A percentile compares a stretch with the other conserved stretches of the same genome.
phyloP scores from a whole-genome alignment of 805 yeast genomes.

The Yamadazyma tumulicola region DNA sequence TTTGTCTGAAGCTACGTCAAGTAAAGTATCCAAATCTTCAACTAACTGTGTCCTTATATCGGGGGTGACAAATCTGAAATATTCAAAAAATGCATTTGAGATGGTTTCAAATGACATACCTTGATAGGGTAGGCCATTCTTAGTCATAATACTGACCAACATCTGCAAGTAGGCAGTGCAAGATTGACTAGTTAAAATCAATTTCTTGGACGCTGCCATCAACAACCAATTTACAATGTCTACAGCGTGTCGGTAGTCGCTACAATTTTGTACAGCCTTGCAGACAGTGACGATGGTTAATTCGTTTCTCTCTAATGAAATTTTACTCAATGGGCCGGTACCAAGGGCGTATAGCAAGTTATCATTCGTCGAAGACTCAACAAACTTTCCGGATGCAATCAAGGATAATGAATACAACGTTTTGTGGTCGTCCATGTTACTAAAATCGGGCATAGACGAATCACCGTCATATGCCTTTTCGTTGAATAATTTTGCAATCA shows the following conservation, averaged over 20 bases:
- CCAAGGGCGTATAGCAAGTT: conserved; percentile 6
- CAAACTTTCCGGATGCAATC: too few species aligned
- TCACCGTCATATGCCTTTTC: neutral
- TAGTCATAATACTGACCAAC: conserved; percentile 5
- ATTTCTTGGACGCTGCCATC: conserved; percentile 6
- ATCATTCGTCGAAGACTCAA: too few species aligned
- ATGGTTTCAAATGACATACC: neutral
- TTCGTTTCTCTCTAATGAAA: conserved; percentile 10
- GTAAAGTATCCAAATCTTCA: conserved; percentile 6
- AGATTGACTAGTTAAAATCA: conserved; percentile 6
- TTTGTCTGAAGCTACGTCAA: neutral
- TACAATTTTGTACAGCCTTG: conserved; percentile 1
- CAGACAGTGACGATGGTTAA: conserved; percentile 6
- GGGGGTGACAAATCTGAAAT: conserved; percentile 4
- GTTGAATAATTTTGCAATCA: too few species aligned
- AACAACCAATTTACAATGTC: conserved; percentile 12
- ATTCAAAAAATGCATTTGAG: conserved; percentile 2
- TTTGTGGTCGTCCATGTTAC: too few species aligned
- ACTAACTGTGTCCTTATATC: conserved; percentile 6
- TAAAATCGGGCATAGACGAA: too few species aligned
- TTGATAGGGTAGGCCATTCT: too few species aligned
- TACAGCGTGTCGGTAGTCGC: neutral
- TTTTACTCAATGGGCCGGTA: conserved; percentile 7
- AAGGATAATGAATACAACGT: too few species aligned
- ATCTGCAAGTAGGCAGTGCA: conserved; percentile 3